phyloP scores from a whole-genome alignment of 345 rosid species.

The Melastoma malabathricum region DNA sequence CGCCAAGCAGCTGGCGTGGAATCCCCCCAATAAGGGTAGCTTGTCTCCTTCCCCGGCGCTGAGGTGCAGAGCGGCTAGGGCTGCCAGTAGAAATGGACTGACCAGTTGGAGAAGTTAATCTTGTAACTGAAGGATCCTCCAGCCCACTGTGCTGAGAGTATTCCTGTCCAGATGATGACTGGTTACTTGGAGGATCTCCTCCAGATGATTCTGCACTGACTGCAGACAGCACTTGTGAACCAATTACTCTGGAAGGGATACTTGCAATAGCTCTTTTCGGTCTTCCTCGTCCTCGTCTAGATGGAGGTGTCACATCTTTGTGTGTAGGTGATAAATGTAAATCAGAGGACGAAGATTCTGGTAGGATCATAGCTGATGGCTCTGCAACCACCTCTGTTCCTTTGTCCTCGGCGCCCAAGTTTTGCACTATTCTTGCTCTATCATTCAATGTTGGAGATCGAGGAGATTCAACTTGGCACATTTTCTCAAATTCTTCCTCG shows the following conservation, averaged over 20 bases:
- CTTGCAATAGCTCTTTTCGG: conserved; percentile 51
- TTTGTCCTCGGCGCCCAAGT: conserved; percentile 25
- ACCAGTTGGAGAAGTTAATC: conserved; percentile 5
- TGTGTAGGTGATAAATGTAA: conserved; percentile 22
- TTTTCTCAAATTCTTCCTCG: conserved; percentile 86
- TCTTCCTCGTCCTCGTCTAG: conserved; percentile 90
- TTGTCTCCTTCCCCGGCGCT: conserved; percentile 7
- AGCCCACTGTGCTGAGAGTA: conserved; percentile 9
- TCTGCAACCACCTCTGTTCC: conserved; percentile 15
- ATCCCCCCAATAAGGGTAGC: conserved; percentile 33
- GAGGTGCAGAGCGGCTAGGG: conserved; percentile 9
- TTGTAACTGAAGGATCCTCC: background rate
- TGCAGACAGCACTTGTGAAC: conserved; percentile 15
- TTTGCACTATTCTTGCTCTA: conserved; percentile 25
- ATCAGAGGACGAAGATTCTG: conserved; percentile 12
- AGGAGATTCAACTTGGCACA: conserved; percentile 75
- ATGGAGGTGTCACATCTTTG: conserved; percentile 57
- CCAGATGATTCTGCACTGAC: conserved; percentile 21
- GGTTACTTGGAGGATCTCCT: conserved; percentile 20
- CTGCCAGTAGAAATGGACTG: conserved; percentile 6
- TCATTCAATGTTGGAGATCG: conserved; percentile 50
- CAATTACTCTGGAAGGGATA: conserved; percentile 24
- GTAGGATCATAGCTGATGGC: conserved; percentile 12
- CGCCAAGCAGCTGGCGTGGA: conserved; percentile 20
- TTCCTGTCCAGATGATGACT: conserved; percentile 13